phyloP scores from a whole-genome alignment of 352 stramenopile genomes.

The Phytophthora pini region DNA sequence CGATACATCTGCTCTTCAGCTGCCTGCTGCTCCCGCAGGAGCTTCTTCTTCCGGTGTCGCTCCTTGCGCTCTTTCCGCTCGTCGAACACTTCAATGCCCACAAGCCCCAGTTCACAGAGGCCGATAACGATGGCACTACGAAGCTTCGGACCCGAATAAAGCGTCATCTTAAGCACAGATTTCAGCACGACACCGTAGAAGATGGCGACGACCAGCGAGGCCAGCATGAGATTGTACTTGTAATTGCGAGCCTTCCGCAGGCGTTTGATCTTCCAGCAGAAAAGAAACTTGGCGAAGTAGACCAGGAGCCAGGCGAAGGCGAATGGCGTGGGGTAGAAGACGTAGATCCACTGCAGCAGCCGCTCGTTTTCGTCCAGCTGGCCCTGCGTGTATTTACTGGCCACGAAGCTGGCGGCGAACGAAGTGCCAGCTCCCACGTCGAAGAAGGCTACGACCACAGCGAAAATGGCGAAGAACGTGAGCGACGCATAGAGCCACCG shows the following conservation, averaged over 20 bases:
- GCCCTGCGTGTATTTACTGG: slow-evolving; percentile 56
- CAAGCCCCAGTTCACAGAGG: slow-evolving; percentile 70
- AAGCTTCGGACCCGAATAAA: slow-evolving; percentile 66
- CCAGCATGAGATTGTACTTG: slow-evolving; percentile 84
- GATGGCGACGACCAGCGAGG: slow-evolving; percentile 55
- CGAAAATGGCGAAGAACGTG: slow-evolving; percentile 80
- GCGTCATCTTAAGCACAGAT: slow-evolving; percentile 62
- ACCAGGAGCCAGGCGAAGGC: slow-evolving; percentile 75
- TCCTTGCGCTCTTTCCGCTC: slow-evolving; percentile 65
- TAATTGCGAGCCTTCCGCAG: slow-evolving; percentile 81
- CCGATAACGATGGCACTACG: slow-evolving; percentile 66
- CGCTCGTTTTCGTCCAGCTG: slow-evolving; percentile 78
- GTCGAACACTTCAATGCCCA: slow-evolving; percentile 79
- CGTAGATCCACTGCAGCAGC: slow-evolving; percentile 76
- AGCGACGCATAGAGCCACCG: slow-evolving; percentile 75
- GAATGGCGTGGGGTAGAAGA: slow-evolving; percentile 76
- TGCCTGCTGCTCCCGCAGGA: slow-evolving; percentile 56
- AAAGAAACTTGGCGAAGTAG: slow-evolving; percentile 86
- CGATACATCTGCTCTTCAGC: slow-evolving; percentile 29
- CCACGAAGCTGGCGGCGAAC: slow-evolving; percentile 55
- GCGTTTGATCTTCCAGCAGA: slow-evolving; percentile 77
- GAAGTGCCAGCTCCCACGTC: slow-evolving; percentile 63
- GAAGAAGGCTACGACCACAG: slow-evolving; percentile 81
- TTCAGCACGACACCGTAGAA: slow-evolving; percentile 67
- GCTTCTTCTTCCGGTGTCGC: slow-evolving; percentile 61